Evolutionary conservation across 257 asterid genomes (phyloP).

Genomic region (Rauvolfia tetraphylla): DNA sequence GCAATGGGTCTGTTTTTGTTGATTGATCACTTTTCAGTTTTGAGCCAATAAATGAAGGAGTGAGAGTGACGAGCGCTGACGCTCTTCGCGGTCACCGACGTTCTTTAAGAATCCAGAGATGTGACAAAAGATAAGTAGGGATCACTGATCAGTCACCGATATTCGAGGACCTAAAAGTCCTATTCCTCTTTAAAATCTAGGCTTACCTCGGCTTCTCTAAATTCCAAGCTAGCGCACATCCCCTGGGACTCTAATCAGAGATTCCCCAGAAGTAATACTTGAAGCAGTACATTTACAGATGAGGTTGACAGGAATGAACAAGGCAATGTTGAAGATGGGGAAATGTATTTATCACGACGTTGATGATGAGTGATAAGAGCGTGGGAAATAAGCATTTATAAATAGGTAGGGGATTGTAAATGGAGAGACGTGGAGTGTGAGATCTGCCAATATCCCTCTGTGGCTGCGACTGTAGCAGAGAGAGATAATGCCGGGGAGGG

Average conservation of each 20-base stretch:
- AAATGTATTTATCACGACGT: background rate
- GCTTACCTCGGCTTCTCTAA: background rate
- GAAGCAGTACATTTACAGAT: no score
- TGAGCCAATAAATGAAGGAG: slow-evolving; percentile 17
- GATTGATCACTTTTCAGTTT: background rate
- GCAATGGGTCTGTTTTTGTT: background rate
- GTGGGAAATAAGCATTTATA: slow-evolving; percentile 15
- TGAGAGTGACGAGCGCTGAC: slow-evolving; percentile 15
- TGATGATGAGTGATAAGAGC: background rate
- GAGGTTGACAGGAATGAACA: background rate
- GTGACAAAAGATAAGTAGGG: slow-evolving; percentile 20
- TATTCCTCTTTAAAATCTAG: background rate
- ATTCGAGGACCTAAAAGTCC: slow-evolving; percentile 11
- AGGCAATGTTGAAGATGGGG: background rate
- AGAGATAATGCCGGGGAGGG: slow-evolving; percentile 6
- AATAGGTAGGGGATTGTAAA: background rate
- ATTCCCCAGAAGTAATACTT: background rate
- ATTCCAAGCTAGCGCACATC: background rate
- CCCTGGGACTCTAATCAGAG: background rate
- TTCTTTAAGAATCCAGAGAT: slow-evolving; percentile 22
- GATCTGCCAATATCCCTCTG: slow-evolving; percentile 42
- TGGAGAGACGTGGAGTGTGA: slow-evolving; percentile 42
- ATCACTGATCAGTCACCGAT: slow-evolving; percentile 1
- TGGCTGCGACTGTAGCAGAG: no score
- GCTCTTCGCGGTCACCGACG: slow-evolving; percentile 16